Base-by-base conservation (phyloP, 2,329 filamentous ascomycete species). In the Fusarium robinianum region DNA sequence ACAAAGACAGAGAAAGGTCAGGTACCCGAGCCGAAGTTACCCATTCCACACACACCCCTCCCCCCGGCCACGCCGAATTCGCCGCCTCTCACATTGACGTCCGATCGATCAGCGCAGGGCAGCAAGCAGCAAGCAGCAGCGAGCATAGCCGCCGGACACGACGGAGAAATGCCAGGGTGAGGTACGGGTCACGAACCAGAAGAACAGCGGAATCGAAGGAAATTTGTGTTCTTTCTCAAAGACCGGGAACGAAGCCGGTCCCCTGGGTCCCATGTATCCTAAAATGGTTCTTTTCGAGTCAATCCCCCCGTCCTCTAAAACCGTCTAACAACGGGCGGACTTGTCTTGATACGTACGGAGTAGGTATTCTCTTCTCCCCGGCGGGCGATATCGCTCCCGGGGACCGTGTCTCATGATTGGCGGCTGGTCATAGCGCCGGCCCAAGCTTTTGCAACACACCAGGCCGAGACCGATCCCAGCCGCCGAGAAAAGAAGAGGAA, bases 381-480 rank as follows among this genome's bases (percentile, higher is more conserved):
- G 52, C 53, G 41, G 44, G 31, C 52, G 41, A 56, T 36, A 37
- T 57, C 37, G 38, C 31, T 57, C 51, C 53, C 41, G 22, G 32
- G n/a, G 39, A 54, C 51, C 46, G 49, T 52, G 49, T 56, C 38
- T 47, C 38, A 19, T n/a, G n/a, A n/a, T 46, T 52, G 39, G 47
- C 45, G 39, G 27, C 53, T 56, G 51, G 53, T 57, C 23, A 14
- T 30, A 54, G 44, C 46, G 49, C 46, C 49, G 36, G 25, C 34
- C 51, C 23, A 49, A 51, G 50, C 46, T 54, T 51, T 51, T n/a
- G n/a, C n/a, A 54, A 41, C 38, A 54, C 35, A 25, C 53, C 38
- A 55, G 50, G 53, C 50, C 53, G 40, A 52, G 53, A 53, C 52
- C 43, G 35, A 52, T 25, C 33, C 29, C 48, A 52, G 37, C 47